Evolutionary conservation across 495 filamentous ascomycete genomes (phyloP).

Genomic region (Penicillium canescens): DNA sequence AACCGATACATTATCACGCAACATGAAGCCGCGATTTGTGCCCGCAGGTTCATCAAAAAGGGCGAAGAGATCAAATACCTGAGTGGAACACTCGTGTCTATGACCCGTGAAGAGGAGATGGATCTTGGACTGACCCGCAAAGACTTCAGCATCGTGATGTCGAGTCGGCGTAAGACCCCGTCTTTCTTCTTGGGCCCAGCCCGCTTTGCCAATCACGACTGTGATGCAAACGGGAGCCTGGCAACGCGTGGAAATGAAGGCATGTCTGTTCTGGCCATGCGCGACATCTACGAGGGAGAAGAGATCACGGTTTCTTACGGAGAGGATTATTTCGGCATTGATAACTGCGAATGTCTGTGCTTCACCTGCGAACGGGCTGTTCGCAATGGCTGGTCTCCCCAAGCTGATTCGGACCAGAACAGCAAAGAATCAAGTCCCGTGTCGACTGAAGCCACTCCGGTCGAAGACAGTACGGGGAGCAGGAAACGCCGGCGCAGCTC

Average conservation of each 20-base stretch:
- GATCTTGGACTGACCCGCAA: constrained; percentile 73
- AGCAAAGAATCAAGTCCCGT: constrained; percentile 41
- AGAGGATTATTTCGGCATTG: constrained; percentile 91
- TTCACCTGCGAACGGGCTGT: constrained; percentile 75
- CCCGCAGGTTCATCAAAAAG: constrained; percentile 71
- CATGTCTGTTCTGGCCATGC: constrained; percentile 80
- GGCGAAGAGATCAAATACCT: constrained; percentile 91
- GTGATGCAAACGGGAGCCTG: constrained; percentile 85
- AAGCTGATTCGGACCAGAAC: constrained; percentile 35
- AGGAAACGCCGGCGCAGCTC: constrained; percentile 47
- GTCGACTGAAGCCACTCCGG: constrained; percentile 23
- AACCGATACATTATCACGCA: constrained; percentile 92
- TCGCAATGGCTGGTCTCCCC: constrained; percentile 76
- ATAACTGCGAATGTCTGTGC: constrained; percentile 95
- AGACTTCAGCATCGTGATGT: constrained; percentile 96
- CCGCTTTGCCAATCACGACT: constrained; percentile 97
- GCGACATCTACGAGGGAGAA: constrained; percentile 81
- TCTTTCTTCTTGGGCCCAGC: constrained; percentile 93
- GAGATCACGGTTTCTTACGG: constrained; percentile 96
- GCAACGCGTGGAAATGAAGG: constrained; percentile 79
- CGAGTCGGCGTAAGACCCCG: constrained; percentile 82
- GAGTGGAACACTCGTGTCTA: constrained; percentile 80
- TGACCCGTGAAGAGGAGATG: constrained; percentile 87
- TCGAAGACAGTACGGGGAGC: constrained; percentile 14
- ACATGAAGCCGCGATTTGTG: constrained; percentile 86